phyloP scores from a whole-genome alignment of 129 eudicot genomes.

The Arctium lappa region DNA sequence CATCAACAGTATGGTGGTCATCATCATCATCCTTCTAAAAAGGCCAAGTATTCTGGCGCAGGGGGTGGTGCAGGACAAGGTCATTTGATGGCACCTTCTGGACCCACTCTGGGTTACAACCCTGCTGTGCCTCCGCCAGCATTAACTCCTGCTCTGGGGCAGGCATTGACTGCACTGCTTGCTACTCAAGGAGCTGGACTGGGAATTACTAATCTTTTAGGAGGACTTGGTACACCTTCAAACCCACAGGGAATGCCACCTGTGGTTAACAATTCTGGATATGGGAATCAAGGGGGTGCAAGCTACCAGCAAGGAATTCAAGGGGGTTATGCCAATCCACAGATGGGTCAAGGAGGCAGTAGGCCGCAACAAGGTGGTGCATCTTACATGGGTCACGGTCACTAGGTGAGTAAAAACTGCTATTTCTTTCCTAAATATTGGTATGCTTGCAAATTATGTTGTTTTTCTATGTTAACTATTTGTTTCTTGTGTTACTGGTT shows the following conservation, averaged over 20 bases:
- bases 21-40: constrained; percentile 51
- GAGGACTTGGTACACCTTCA: constrained; percentile 58
- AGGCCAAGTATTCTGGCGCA: constrained; percentile 52
- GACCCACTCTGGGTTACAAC: constrained; percentile 49
- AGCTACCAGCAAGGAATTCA: constrained; percentile 63
- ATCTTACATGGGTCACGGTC: constrained; percentile 83
- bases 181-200: constrained; percentile 80
- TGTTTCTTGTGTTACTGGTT: background rate
- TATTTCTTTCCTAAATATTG: background rate
- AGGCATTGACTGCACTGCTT: constrained; percentile 83
- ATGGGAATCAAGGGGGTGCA: constrained; percentile 59
- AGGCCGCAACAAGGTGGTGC: constrained; percentile 79
- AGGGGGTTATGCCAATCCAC: constrained; percentile 74
- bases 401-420: constrained; percentile 54
- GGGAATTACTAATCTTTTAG: constrained; percentile 74
- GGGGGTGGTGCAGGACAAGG: constrained; percentile 56
- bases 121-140: constrained; percentile 51
- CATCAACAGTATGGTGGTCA: constrained; percentile 45
- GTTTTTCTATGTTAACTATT: background rate
- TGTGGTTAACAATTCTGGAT: constrained; percentile 48
- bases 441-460: constrained; percentile 4
- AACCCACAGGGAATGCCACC: constrained; percentile 69
- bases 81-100: constrained; percentile 78
- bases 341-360: constrained; percentile 80
- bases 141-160: constrained; percentile 78